phyloP scores from a whole-genome alignment of 2,329 filamentous ascomycete species.

The Aureobasidium sp. region DNA sequence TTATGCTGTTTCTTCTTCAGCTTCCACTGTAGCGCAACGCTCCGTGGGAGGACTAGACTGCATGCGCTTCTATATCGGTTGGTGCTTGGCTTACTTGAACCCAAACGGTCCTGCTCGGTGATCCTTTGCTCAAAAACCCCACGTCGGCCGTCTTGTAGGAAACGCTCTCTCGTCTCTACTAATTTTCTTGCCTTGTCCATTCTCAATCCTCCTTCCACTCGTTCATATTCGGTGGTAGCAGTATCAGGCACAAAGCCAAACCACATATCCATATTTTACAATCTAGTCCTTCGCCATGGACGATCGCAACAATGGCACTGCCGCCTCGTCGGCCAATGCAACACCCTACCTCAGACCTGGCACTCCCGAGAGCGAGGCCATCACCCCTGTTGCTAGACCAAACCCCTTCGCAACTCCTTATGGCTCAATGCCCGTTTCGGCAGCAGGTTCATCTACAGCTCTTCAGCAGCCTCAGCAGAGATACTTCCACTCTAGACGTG shows the following conservation, averaged over 20 bases:
- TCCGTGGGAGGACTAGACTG: constrained; percentile 9
- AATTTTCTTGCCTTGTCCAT: neutral
- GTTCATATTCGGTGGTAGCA: neutral
- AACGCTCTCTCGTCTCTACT: neutral
- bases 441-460: constrained; percentile 33
- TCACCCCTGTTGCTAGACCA: constrained; percentile 20
- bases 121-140: constrained; percentile 10
- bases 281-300: constrained; percentile 18
- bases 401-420: constrained; percentile 33
- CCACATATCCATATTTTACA: neutral
- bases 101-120: constrained; percentile 8
- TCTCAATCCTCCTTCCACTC: neutral
- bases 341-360: constrained; percentile 28
- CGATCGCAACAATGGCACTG: constrained; percentile 21
- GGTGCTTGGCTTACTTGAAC: constrained; percentile 8
- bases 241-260: neutral
- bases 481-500: constrained; percentile 66
- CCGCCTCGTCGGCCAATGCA: constrained; percentile 24
- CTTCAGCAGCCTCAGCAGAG: constrained; percentile 25
- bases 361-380: constrained; percentile 31
- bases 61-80: constrained; percentile 11
- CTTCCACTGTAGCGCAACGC: constrained; percentile 11
- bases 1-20: constrained; percentile 5
- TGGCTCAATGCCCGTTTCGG: constrained; percentile 35
- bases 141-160: constrained; percentile 1